A percentile compares a stretch with the other conserved stretches of the same genome.
These are phyloP conservation scores for Zoysia japonica DNA, from an alignment of 176 grass and related monocot genomes.

Conservation along the genomic window DNA sequence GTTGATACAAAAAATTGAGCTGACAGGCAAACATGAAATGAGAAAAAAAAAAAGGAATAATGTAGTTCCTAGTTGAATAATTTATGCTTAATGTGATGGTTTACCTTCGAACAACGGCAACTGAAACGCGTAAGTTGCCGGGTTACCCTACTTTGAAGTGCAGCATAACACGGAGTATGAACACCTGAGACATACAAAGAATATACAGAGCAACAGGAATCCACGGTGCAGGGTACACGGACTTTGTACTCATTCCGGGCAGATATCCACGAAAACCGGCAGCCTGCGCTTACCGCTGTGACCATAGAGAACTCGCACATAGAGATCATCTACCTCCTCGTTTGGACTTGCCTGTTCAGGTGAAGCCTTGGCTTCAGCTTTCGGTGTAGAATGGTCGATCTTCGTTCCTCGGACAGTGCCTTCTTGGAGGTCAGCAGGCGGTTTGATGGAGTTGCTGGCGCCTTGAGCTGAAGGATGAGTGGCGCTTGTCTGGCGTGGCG, in stretches of 20 bases:
- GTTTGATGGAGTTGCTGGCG: not conserved
- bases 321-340: not conserved
- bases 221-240: not conserved
- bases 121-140: not conserved
- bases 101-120: constrained; percentile 23
- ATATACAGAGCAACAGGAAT: constrained; percentile 27
- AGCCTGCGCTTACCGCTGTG: constrained; percentile 27
- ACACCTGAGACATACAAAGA: constrained; percentile 22
- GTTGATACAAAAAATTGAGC: not conserved
- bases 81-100: not conserved
- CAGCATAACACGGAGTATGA: constrained; percentile 24
- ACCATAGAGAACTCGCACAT: constrained; percentile 35
- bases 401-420: not conserved
- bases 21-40: not conserved
- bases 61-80: not conserved
- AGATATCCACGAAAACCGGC: constrained; percentile 51
- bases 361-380: not conserved
- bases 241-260: constrained; percentile 20
- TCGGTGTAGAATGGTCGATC: constrained; percentile 14
- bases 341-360: constrained; percentile 14
- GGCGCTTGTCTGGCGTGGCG: not conserved
- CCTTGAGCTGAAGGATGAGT: not conserved
- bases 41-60: not conserved
- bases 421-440: constrained; percentile 14
- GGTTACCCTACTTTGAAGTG: constrained; percentile 10